Evolutionary conservation across 2,329 filamentous ascomycete species (phyloP), one percentile per base, ranked within the genome.

Genomic region (Geosmithia putterillii): DNA sequence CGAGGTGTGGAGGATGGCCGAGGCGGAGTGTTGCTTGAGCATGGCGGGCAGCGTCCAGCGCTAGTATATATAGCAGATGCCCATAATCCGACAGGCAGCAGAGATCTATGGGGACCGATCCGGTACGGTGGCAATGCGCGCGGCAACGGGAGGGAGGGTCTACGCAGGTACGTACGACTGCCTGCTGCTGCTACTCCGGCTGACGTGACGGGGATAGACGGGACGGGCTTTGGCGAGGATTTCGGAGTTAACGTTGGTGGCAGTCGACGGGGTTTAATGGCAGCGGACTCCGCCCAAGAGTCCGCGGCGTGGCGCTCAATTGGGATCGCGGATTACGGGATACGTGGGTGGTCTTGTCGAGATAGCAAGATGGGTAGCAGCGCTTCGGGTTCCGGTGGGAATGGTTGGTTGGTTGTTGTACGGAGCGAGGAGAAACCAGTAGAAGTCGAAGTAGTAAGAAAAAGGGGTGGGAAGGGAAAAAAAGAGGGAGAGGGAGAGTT

Each of bases 11-110:
- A 66, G 49, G 47, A 67, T 50, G 52, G 58, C 57, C 42, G 61
- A 59, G 22, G 61, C 55, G 47, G 61, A 50, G 50, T 65, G 63
- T 52, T 57, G 57, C 52, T 62, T 70, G 56, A 70, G 63, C 69
- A 72, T 71, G 50, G 60, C 66, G 60, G 51, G 38, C 28, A 18
- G 43, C 21, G 35, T 38, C 32, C 39, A 21, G 37, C 23, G 25
- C 28, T 32, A n/a, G n/a, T n/a, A n/a, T 32, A 32, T 32, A 32
- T 32, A 32, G 10, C 28, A 32, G 10, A 12, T 40, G 19, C 28
- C 42, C 19, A 41, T 25, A 38, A 35, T 21, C 15, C 40, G 22
- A 38, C 17, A 37, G 22, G 43, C 39, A 22, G 12, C 38, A 41
- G 39, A 20, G 38, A 36, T 21, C 43, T 28, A 21, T 15, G 12